Base-by-base conservation (phyloP, 192 early-diverging fungal genomes). In the Phlyctochytrium arcticum region DNA sequence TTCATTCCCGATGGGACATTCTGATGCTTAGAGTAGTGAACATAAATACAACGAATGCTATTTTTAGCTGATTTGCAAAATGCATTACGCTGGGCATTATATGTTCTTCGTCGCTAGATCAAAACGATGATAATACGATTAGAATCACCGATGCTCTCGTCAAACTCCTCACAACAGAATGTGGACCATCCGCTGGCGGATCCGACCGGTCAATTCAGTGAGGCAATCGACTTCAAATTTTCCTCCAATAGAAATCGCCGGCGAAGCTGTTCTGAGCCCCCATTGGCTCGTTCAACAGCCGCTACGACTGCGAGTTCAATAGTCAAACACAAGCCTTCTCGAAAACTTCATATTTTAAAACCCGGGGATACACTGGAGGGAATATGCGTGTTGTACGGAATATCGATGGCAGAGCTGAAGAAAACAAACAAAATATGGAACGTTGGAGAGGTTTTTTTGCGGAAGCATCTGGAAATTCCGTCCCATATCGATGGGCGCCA, bases 351-450 rank as follows among this genome's bases (percentile, higher is more conserved):
- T 27, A 37, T n/a, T 1, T 34, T 60, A 9, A 42, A 60, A 46
- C 39, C 39, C 10, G 58, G 58, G 21, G 58, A 60, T 29, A 60
- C 58, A 19, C 39, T 60, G 19, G 37, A 60, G 44, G 39, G 39
- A 9, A 60, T 60, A 17, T 30, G 32, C 17, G 35, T 60, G 42
- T 39, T 60, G 37, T 60, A 60, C 36, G 42, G 42, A 15, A 29
- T 47, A 17, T 44, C 36, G 19, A 39, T 60, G 7, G 35, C 58
- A 2, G 58, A 60, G 7, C n/a, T 60, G 32, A 60, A 60, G 39
- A 15, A 27, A 39, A 47, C 27, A 19, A 60, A 60, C 27, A 44
- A 29, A 4, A 42, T 60, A 8, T 60, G 58, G 58, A 60, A 60
- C 58, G 37, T 21, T 9, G 58, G 36, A 12, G 58, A 60, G 42